phyloP scores from a whole-genome alignment of 140 eudicot species.

The Oenanthe javanica region DNA sequence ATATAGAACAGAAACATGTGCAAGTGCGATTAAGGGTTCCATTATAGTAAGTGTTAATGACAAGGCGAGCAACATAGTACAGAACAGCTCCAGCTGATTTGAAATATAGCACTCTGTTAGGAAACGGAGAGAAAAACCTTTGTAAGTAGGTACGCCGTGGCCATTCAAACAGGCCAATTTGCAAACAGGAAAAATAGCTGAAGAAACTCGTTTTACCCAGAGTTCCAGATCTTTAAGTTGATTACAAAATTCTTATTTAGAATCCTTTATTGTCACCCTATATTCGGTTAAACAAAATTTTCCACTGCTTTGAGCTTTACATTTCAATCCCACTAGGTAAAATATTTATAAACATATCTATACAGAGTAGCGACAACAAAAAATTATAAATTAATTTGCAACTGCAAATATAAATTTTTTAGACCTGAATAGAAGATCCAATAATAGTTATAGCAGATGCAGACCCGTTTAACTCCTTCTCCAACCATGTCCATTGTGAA shows the following conservation, averaged over 20 bases:
- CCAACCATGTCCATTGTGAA: conserved; percentile 59
- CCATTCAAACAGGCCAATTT: neutral
- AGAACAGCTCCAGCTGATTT: neutral
- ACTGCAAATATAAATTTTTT: neutral
- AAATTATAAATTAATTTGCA: neutral
- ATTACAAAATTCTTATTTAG: neutral
- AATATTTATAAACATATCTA: neutral
- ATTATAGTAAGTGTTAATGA: neutral
- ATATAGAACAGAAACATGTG: neutral
- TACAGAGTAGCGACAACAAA: neutral
- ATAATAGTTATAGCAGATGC: conserved; percentile 52
- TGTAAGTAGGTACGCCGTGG: neutral
- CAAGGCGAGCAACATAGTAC: neutral
- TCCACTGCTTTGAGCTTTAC: neutral
- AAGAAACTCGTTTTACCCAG: neutral
- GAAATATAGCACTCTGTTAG: neutral
- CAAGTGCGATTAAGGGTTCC: too few relatives aligned
- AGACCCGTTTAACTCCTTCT: conserved; percentile 41
- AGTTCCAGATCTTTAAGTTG: neutral
- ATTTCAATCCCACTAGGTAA: neutral
- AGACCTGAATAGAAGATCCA: conserved; percentile 71
- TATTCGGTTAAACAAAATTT: neutral
- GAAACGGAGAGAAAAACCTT: neutral
- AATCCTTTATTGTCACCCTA: neutral
- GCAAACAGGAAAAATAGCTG: neutral